Conservation (phyloP, 331 rosid genomes). For the Dryas integrifolia region DNA sequence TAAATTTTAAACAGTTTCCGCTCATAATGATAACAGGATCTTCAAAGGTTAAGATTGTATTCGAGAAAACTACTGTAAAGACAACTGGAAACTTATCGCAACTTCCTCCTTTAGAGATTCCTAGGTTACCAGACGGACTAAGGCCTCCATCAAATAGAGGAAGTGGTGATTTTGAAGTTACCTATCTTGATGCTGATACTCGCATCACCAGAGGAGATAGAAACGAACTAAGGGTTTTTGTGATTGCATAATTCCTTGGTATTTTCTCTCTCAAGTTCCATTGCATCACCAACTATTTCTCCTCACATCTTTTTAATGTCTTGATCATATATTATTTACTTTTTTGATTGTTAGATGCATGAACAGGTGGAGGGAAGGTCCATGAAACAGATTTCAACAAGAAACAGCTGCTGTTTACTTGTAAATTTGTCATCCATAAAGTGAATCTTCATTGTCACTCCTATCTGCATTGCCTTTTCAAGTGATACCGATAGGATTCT, state of each 20-base stretch:
- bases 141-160: conserved; percentile 77
- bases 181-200: conserved; percentile 63
- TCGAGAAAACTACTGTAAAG: conserved; percentile 81
- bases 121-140: conserved; percentile 72
- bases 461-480: not conserved
- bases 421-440: conserved; percentile 15
- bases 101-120: conserved; percentile 76
- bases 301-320: not conserved
- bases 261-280: conserved; percentile 5
- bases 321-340: conserved; percentile 3
- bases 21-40: conserved; percentile 45
- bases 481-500: not conserved
- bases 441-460: not conserved
- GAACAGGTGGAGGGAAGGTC: not conserved
- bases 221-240: conserved; percentile 91
- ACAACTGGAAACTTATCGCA: conserved; percentile 77
- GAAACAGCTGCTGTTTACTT: conserved; percentile 10
- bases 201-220: conserved; percentile 88
- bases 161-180: conserved; percentile 83
- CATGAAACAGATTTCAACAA: not conserved
- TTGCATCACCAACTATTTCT: not conserved
- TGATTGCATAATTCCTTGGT: conserved; percentile 50
- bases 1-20: not conserved
- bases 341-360: conserved; percentile 20
- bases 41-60: conserved; percentile 62